Base-by-base conservation (phyloP, 169 alveolate species). In the Eimeria zaria region DNA sequence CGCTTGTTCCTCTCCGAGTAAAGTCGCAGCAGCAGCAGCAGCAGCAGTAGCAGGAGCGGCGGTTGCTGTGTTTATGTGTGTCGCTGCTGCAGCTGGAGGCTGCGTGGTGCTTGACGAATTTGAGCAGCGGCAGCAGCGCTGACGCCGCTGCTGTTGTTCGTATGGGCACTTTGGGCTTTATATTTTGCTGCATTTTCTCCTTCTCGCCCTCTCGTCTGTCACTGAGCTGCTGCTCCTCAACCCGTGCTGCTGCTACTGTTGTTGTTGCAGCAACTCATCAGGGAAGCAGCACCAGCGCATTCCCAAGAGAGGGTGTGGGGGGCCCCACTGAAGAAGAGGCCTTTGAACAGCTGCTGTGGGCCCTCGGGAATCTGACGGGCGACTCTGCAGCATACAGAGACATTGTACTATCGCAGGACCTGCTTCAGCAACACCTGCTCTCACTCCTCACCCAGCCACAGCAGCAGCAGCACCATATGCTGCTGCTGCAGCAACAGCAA, bases 311-410 rank as follows among this genome's bases (percentile, higher is more conserved):
- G 60, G 27, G 89, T 55, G 16, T 8, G 27, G 73, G 46, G 2
- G 33, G 78, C 36, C 88, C 78, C 48, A 51, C 91, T 11, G 78
- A 94, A 91, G 99, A 98, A 74, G 99, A 99, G 85, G 99, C 99
- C 30, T 97, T 99, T 74, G 99, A 99, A 96, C 99, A 99, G 97
- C 99, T 99, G 41, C 98, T 99, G 74, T 99, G 99, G 99, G 99
- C 99, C 1, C 97, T 99, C 53, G 99, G 99, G 33, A 99, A 99
- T 98, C 99, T 99, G 95, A 99, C 99, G 22, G 99, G 99, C 24
- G 99, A 99, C 95, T 98, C 99, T 53, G 98, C 99, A 60, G 98
- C 99, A 91, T 98, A 99, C 90, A 98, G 99, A 74, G 99, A 99
- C 81, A 92, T 95, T 36, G 97, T 97, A 12, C 89, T 97, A 48